phyloP scores from a whole-genome alignment of 2,329 filamentous ascomycete species.

The Sporothrix mexicana region DNA sequence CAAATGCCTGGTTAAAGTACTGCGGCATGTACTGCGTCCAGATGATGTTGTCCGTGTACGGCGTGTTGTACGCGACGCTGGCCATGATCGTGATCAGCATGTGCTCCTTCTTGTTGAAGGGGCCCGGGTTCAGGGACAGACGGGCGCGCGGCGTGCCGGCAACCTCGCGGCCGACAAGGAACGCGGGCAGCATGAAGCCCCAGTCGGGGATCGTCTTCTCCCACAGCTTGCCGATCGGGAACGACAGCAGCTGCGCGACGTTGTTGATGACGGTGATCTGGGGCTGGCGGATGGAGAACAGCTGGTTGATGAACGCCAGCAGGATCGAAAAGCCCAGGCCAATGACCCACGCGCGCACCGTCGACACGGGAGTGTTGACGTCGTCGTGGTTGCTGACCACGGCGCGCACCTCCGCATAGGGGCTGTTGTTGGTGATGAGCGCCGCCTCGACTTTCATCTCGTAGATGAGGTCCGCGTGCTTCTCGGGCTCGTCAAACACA shows the following conservation, averaged over 20 bases:
- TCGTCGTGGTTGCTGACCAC: slow-evolving; percentile 64
- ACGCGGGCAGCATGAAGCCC: slow-evolving; percentile 47
- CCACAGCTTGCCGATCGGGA: slow-evolving; percentile 58
- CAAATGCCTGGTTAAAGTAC: slow-evolving; percentile 48
- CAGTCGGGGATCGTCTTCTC: slow-evolving; percentile 58
- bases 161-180: slow-evolving; percentile 48
- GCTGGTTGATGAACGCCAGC: slow-evolving; percentile 56
- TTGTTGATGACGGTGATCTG: slow-evolving; percentile 60
- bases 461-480: slow-evolving; percentile 53
- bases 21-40: slow-evolving; percentile 51
- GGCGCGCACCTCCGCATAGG: slow-evolving; percentile 62
- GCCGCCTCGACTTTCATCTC: slow-evolving; percentile 59
- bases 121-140: slow-evolving; percentile 60
- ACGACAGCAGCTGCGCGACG: slow-evolving; percentile 63
- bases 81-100: slow-evolving; percentile 66
- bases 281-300: slow-evolving; percentile 61
- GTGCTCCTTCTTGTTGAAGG: slow-evolving; percentile 66
- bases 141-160: slow-evolving; percentile 37
- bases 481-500: slow-evolving; percentile 53
- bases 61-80: slow-evolving; percentile 55
- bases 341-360: slow-evolving; percentile 62
- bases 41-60: slow-evolving; percentile 40
- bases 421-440: slow-evolving; percentile 61
- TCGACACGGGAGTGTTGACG: slow-evolving; percentile 56
- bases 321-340: slow-evolving; percentile 52